A percentile compares a stretch with the other conserved stretches of the same genome.
Evolutionary conservation across 768 basidiomycete genomes (phyloP).

Genomic region (Ramaria sp.): DNA sequence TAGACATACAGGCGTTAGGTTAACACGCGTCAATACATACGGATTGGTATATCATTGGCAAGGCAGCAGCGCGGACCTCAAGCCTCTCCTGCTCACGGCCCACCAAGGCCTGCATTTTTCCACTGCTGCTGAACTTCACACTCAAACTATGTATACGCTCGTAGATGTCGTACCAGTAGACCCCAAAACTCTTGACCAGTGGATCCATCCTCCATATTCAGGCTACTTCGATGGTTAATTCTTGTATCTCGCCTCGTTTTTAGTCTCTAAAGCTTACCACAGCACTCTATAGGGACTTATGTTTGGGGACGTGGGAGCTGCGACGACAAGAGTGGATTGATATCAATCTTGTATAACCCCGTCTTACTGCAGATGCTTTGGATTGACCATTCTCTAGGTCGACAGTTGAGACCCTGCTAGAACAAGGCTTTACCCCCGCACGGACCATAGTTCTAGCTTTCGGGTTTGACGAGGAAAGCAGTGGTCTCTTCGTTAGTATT

Average conservation of each 20-base stretch:
- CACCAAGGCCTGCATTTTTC: constrained; percentile 42
- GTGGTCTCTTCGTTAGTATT: constrained; percentile 33
- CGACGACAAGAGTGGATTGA: constrained; percentile 70
- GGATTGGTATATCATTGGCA: constrained; percentile 67
- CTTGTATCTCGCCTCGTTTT: not conserved
- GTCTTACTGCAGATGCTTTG: constrained; percentile 1
- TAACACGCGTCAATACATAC: constrained; percentile 68
- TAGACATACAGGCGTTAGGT: constrained; percentile 46
- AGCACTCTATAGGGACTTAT: constrained; percentile 27
- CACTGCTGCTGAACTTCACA: not conserved
- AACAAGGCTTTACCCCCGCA: constrained; percentile 51
- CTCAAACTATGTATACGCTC: not conserved
- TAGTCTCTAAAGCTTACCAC: constrained; percentile 10
- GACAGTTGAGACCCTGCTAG: constrained; percentile 53
- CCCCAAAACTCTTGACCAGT: constrained; percentile 39
- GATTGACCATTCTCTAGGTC: constrained; percentile 22
- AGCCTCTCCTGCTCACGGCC: constrained; percentile 55
- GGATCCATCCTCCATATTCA: constrained; percentile 54
- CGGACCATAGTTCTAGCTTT: constrained; percentile 53
- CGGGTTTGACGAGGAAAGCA: constrained; percentile 71
- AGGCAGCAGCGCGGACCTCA: constrained; percentile 48
- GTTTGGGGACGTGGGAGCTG: constrained; percentile 70
- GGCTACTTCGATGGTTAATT: constrained; percentile 49
- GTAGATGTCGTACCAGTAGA: constrained; percentile 63
- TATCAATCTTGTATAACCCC: constrained; percentile 47